Evolutionary conservation across 176 grass and related monocot genomes (phyloP).

Genomic region (Echinochloa phyllopogon): DNA sequence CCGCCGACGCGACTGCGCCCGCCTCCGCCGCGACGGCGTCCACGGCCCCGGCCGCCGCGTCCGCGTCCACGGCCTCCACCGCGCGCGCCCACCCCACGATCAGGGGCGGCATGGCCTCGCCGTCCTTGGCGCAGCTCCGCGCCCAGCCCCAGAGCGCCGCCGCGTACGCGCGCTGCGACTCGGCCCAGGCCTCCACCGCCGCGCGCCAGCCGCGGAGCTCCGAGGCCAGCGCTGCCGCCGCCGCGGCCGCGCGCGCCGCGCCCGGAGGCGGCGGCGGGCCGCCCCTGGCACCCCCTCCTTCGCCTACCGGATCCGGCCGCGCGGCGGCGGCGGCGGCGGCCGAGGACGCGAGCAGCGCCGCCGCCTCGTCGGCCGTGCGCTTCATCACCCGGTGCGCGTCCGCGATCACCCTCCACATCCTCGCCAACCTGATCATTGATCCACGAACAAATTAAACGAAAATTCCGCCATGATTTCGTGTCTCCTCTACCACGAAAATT

Average conservation of each 20-base stretch:
- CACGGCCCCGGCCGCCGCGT: slow-evolving; percentile 32
- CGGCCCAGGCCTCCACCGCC: slow-evolving; percentile 58
- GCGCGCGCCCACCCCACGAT: slow-evolving; percentile 32
- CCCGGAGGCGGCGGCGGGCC: slow-evolving; percentile 43
- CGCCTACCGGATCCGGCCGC: neutral
- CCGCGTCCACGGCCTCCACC: slow-evolving; percentile 42
- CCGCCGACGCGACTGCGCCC: slow-evolving; percentile 29
- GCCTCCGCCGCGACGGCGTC: slow-evolving; percentile 49
- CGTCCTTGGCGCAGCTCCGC: slow-evolving; percentile 52
- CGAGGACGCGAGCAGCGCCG: slow-evolving; percentile 55
- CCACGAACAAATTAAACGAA: neutral
- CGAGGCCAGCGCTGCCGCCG: slow-evolving; percentile 45
- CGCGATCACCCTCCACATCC: slow-evolving; percentile 69
- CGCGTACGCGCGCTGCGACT: slow-evolving; percentile 73
- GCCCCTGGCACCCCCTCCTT: slow-evolving; percentile 39
- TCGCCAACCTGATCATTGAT: slow-evolving; percentile 47
- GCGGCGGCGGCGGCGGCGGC: neutral
- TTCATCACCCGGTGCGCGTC: slow-evolving; percentile 81
- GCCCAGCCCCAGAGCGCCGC: slow-evolving; percentile 73
- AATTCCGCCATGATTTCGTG: neutral
- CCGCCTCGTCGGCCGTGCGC: slow-evolving; percentile 70
- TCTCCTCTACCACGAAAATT: neutral
- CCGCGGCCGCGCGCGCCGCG: slow-evolving; percentile 28
- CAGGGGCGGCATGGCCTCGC: slow-evolving; percentile 43
- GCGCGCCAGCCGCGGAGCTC: slow-evolving; percentile 68